Conservation (phyloP, 371 early-diverging fungal species). For the Nosema muscidifuracis region DNA sequence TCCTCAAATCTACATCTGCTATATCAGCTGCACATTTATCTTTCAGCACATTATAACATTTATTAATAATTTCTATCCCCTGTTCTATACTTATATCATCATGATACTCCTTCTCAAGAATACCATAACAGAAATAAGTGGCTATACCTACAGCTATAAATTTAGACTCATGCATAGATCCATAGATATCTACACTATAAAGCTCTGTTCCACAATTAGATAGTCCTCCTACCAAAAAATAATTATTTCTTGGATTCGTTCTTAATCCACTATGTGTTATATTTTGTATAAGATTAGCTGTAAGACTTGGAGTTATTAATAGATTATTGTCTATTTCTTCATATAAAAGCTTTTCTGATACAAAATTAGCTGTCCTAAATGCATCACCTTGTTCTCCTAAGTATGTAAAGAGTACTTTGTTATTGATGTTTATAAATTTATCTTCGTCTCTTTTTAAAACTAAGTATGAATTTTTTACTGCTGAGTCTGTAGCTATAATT, state of each 20-base stretch:
- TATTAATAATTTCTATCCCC: constrained; percentile 36
- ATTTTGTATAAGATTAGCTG: constrained; percentile 47
- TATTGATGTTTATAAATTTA: constrained; percentile 37
- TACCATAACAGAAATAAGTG: constrained; percentile 47
- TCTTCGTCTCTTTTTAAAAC: constrained; percentile 43
- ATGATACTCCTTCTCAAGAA: constrained; percentile 46
- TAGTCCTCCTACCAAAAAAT: constrained; percentile 41
- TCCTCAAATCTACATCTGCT: constrained; percentile 24
- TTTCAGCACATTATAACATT: constrained; percentile 50
- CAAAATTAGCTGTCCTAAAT: constrained; percentile 29
- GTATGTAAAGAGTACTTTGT: constrained; percentile 37
- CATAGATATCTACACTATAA: constrained; percentile 51
- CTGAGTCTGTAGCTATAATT: constrained; percentile 27
- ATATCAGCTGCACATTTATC: constrained; percentile 43
- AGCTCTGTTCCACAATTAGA: constrained; percentile 16
- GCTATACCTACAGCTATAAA: constrained; percentile 50
- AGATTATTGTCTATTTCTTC: constrained; percentile 41
- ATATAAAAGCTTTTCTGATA: constrained; percentile 40
- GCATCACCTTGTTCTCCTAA: constrained; percentile 56
- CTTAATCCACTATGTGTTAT: constrained; percentile 36
- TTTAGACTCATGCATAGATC: constrained; percentile 39
- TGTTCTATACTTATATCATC: constrained; percentile 36
- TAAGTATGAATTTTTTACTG: constrained; percentile 21
- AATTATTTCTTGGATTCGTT: constrained; percentile 26
- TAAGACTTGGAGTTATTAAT: constrained; percentile 28